Conservation (phyloP, 441 rosid species). For the Adansonia gregorii region DNA sequence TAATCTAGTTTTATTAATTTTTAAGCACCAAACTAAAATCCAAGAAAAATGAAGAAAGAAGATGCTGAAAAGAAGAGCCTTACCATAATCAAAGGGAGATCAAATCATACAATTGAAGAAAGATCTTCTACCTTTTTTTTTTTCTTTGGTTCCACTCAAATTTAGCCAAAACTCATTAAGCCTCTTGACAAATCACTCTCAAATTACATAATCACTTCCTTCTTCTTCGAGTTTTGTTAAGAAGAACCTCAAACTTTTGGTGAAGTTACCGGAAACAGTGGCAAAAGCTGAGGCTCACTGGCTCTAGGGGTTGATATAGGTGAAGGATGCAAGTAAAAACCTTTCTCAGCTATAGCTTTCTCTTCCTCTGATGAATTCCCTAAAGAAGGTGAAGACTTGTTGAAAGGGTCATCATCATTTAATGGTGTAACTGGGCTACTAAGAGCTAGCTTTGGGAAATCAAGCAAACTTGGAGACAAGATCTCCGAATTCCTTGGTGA, state of each 20-base stretch:
- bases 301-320: conserved; percentile 83
- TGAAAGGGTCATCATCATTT: conserved; percentile 68
- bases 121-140: conserved; percentile 35
- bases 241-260: conserved; percentile 62
- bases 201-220: conserved; percentile 20
- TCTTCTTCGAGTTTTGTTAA: conserved; percentile 9
- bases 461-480: conserved; percentile 85
- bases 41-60: background rate
- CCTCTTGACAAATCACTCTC: conserved; percentile 34
- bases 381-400: conserved; percentile 58
- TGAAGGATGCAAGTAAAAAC: conserved; percentile 93
- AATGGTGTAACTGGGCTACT: conserved; percentile 87
- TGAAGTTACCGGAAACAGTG: conserved; percentile 83
- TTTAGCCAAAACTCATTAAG: conserved; percentile 31
- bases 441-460: conserved; percentile 80
- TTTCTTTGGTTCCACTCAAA: conserved; percentile 25
- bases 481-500: conserved; percentile 74
- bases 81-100: conserved; percentile 42
- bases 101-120: conserved; percentile 54
- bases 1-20: background rate
- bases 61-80: conserved; percentile 23
- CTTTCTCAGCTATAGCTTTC: conserved; percentile 84
- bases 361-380: conserved; percentile 81
- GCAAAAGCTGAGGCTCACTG: conserved; percentile 79
- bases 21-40: background rate